Conservation (phyloP, 2,329 filamentous ascomycete species). For the Calonectria henricotiae region DNA sequence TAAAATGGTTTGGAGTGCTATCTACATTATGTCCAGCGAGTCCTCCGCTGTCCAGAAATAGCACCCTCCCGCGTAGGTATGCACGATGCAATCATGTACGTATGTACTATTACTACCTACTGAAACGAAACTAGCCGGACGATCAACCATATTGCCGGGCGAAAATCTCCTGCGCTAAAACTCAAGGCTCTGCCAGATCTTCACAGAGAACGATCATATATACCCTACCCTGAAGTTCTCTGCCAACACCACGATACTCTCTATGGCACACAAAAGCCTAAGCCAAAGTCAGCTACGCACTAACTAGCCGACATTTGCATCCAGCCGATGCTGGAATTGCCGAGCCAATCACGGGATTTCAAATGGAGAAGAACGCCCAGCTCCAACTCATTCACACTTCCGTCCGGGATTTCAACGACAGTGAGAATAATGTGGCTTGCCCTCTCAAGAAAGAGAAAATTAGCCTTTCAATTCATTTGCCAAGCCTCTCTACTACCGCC, state of each 20-base stretch:
- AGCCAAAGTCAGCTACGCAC: neutral
- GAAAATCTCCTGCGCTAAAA: constrained; percentile 5
- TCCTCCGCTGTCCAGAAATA: too few species aligned
- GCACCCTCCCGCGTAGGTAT: neutral
- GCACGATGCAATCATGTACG: neutral
- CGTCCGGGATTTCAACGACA: neutral
- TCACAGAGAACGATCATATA: too few species aligned
- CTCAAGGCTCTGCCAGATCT: neutral
- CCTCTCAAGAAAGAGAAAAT: neutral
- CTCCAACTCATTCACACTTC: neutral
- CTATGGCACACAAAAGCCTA: neutral
- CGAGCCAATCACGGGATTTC: neutral
- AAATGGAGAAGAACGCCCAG: neutral
- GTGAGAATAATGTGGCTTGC: neutral
- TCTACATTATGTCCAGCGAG: too few species aligned
- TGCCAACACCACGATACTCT: neutral
- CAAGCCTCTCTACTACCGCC: neutral
- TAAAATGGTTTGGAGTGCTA: too few species aligned
- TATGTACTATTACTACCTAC: neutral
- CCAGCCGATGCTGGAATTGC: neutral
- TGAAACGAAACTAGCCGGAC: neutral
- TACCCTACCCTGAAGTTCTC: neutral
- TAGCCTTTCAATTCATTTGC: neutral
- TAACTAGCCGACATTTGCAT: neutral
- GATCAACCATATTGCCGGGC: neutral